Evolutionary conservation across 495 filamentous ascomycete genomes (phyloP), one percentile per base, ranked within the genome.

Genomic region (Penicillium robsamsonii): DNA sequence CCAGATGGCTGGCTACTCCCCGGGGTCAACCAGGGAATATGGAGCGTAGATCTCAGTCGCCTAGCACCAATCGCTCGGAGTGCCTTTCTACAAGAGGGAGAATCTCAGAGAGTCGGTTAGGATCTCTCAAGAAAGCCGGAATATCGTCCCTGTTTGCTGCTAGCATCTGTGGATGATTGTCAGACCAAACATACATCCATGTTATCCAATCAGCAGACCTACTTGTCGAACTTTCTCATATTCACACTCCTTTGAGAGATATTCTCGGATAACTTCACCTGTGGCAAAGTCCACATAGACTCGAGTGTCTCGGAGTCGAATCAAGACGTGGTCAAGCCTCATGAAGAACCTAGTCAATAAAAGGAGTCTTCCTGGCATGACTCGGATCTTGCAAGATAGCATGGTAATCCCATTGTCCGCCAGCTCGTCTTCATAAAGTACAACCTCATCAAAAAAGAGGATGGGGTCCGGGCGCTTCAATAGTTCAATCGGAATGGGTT

Each of bases 351-450:
- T 79, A 45, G 81, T 83, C 10, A 98, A 80, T 37, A 97, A 77
- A 50, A 98, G 79, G 65, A 97, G 82, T 42, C 94, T 77, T 53
- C 84, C 82, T 31, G 89, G 89, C 90, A 97, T 96, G 46, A 96
- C 94, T 46, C 94, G 79, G 44, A 97, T 74, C 76, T 97, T 97
- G 74, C 87, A 87, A 24, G 84, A 92, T 11, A 95, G 70, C 70
- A 96, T 80, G 6, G 91, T 84, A 57, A 97, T 93, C 25, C 94
- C 94, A 70, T 98, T 98, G 69, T 98, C 94, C 40, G 96, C 94
- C 53, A 98, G 83, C 74, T 98, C 94, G 71, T 95, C 92, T 75
- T 97, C 94, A 69, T 97, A 98, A 27, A 97, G 80, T 58, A 96
- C 83, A 27, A 97, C 91, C 55, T 96, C 90, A 67, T 97, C 91